A percentile compares a stretch with the other conserved stretches of the same genome.
phyloP scores from a whole-genome alignment of 2,329 filamentous ascomycete genomes.

The Penicillium sp. region DNA sequence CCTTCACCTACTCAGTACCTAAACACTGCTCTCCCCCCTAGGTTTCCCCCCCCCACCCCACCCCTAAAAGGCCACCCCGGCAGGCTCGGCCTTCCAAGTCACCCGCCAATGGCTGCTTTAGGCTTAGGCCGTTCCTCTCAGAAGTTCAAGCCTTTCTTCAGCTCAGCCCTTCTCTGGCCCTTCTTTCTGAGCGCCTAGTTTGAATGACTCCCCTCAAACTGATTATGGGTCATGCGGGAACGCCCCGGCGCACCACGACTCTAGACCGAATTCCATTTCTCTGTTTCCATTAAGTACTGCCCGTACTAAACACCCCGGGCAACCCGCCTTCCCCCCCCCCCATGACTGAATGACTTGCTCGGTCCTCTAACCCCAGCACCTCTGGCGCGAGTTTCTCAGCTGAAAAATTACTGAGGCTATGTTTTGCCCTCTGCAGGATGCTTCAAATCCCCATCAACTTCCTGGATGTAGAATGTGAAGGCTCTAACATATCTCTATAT shows the following conservation, averaged over 20 bases:
- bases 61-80: conserved; percentile 7
- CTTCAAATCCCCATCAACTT: background rate
- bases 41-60: too few relatives aligned
- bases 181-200: background rate
- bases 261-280: background rate
- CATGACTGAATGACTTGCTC: background rate
- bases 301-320: background rate
- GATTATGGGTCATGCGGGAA: conserved; percentile 5
- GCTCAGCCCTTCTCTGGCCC: background rate
- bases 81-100: conserved; percentile 12
- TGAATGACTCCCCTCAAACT: background rate
- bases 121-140: conserved; percentile 24
- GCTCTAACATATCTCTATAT: too few relatives aligned
- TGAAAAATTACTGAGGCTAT: background rate
- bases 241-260: background rate
- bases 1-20: background rate
- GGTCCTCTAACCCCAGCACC: background rate
- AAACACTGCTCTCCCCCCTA: background rate
- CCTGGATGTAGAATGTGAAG: too few relatives aligned
- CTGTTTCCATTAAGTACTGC: background rate
- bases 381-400: background rate
- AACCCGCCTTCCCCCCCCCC: background rate
- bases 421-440: background rate
- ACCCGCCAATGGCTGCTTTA: conserved; percentile 27
- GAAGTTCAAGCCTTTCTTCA: conserved; percentile 1